Evolutionary conservation across 192 early-diverging fungal genomes (phyloP).

Genomic region (Pilobolus umbonatus): DNA sequence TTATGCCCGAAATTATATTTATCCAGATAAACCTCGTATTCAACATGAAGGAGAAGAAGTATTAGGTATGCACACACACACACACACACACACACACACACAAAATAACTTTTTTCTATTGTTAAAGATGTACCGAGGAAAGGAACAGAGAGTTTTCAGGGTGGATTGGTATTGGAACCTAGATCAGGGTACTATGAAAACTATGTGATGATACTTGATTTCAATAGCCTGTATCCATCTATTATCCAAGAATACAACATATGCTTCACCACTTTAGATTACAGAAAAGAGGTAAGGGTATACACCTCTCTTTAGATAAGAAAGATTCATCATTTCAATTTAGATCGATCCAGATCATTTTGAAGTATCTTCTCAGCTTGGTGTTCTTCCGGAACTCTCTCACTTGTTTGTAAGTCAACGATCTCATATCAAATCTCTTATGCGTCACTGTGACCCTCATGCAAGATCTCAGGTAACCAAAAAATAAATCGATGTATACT

Average conservation of each 20-base stretch:
- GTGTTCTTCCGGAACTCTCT: conserved; percentile 83
- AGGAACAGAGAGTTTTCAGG: conserved; percentile 50
- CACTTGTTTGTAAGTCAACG: conserved; percentile 87
- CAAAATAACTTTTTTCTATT: conserved; percentile 26
- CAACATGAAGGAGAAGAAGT: no score
- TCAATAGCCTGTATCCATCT: conserved; percentile 98
- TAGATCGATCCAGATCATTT: no score
- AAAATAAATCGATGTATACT: no score
- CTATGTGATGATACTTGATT: conserved; percentile 91
- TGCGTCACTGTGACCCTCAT: conserved; percentile 68
- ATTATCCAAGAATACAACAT: conserved; percentile 99
- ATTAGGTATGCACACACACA: no score
- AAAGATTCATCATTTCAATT: no score
- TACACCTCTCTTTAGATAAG: no score
- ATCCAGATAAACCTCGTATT: conserved; percentile 83
- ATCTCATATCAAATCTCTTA: conserved; percentile 78
- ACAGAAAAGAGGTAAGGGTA: not conserved
- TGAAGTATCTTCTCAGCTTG: no score
- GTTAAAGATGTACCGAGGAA: not conserved
- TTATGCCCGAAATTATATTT: conserved; percentile 83
- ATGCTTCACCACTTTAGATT: conserved; percentile 86
- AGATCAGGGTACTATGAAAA: conserved; percentile 96
- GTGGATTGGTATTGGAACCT: conserved; percentile 96
- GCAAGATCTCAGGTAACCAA: conserved; percentile 41
- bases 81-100: not conserved